Evolutionary conservation across 2,329 filamentous ascomycete genomes (phyloP), one percentile per base, ranked within the genome.

Genomic region (Mycogone perniciosa): DNA sequence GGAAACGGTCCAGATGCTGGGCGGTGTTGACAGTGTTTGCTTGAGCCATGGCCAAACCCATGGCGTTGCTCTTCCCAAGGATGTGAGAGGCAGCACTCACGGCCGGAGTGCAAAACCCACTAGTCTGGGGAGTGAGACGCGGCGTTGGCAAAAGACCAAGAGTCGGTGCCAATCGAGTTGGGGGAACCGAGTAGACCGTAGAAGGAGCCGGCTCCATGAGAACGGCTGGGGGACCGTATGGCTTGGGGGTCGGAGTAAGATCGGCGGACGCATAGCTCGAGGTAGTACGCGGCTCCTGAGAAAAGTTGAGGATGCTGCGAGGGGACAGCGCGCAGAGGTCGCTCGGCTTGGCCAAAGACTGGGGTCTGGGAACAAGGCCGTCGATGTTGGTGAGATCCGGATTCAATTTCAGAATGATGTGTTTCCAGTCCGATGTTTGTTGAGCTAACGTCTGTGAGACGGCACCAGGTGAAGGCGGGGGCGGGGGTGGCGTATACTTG

Each of bases 401-500:
- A 55, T 79, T 76, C 56, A 85, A 71, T 50, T 69, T 70, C 31
- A 82, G 63, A 56, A 85, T 79, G 44, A 84, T 70, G 29, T 72
- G 72, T 60, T 79, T 81, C 77, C 82, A 85, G 54, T 81, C 74
- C 44, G 70, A 64, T 48, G 71, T 73, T 59, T 79, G 75, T 43
- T 71, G 71, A 45, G 76, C 69, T 31, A 72, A 66, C 3, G 67
- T 52, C 52, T 69, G 70, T n/a, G 68, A 67, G 11, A 66, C 59
- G 20, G 69, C 69, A 39, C 77, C 78, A 2, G 80, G 74, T 6
- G 80, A 76, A 6, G 80, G 74, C 10, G 80, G 78, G 44, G 78
- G 75, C 0, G 77, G 75, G 8, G 89, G 88, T 29, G 89, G 88
- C 10, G 87, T 91, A 62, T 90, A 87, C 69, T 88, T 88, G 58